phyloP scores from a whole-genome alignment of 306 rosid species.

The barrel medic (Medicago truncatula) region DNA sequence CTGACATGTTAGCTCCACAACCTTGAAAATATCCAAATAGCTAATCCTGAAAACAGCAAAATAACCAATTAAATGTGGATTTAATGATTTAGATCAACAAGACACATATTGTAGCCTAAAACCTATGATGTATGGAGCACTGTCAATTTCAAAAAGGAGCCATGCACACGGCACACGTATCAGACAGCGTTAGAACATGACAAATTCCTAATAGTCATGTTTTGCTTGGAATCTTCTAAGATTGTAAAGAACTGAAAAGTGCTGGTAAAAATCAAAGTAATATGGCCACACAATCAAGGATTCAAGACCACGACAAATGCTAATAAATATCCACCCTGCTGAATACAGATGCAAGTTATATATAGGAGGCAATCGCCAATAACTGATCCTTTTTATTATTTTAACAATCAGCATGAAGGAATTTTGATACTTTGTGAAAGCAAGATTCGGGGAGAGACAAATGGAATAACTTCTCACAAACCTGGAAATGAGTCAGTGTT shows the following conservation, averaged over 20 bases:
- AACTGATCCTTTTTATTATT: too few relatives aligned
- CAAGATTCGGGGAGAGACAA: too few relatives aligned
- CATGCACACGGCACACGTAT: background rate
- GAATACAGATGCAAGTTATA: too few relatives aligned
- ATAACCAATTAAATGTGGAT: conserved; percentile 14
- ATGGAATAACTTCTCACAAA: too few relatives aligned
- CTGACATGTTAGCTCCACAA: conserved; percentile 89
- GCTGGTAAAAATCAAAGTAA: too few relatives aligned
- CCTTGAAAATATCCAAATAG: conserved; percentile 92
- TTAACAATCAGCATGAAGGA: too few relatives aligned
- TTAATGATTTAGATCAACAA: background rate
- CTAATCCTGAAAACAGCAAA: conserved; percentile 65
- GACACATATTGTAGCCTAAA: background rate
- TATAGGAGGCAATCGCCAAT: too few relatives aligned
- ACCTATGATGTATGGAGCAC: background rate
- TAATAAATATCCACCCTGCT: too few relatives aligned
- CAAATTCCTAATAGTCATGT: background rate
- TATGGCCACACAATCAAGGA: too few relatives aligned
- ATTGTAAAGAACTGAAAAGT: background rate
- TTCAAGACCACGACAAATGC: too few relatives aligned
- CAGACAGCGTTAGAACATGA: background rate
- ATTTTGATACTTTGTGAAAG: too few relatives aligned
- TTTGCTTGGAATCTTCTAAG: background rate
- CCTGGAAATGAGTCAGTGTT: too few relatives aligned
- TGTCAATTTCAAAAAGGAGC: background rate